Conservation (phyloP, 192 early-diverging fungal species). For the Backusella psychrophila region DNA sequence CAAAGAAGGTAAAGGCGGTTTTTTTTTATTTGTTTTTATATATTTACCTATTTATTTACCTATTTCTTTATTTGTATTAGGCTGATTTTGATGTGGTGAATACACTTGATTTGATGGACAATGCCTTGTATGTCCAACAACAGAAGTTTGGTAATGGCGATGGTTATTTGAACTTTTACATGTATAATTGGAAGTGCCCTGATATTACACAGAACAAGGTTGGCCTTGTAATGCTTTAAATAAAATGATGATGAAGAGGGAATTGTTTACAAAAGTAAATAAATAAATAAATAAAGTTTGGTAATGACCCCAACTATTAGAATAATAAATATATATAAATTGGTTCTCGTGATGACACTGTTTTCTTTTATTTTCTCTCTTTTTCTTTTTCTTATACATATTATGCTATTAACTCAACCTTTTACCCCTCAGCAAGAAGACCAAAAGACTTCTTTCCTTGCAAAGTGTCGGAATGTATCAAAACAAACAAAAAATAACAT, state of each 20-base stretch:
- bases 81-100: slow-evolving; percentile 93
- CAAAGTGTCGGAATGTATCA: background rate
- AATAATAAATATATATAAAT: background rate
- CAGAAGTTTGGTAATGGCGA: slow-evolving; percentile 93
- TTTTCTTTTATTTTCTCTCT: background rate
- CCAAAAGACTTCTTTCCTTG: background rate
- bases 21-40: background rate
- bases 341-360: background rate
- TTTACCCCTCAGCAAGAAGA: background rate
- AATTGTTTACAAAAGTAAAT: background rate
- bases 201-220: slow-evolving; percentile 65
- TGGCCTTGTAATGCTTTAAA: slow-evolving; percentile 88
- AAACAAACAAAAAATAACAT: background rate
- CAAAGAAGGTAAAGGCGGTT: slow-evolving; percentile 32
- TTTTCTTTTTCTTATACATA: background rate
- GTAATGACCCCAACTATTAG: background rate
- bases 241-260: background rate
- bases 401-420: background rate
- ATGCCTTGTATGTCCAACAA: slow-evolving; percentile 72
- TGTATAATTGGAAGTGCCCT: slow-evolving; percentile 93
- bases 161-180: slow-evolving; percentile 92
- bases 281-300: background rate
- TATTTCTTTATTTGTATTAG: slow-evolving; percentile 20
- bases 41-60: background rate
- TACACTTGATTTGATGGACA: slow-evolving; percentile 91